Evolutionary conservation across 2,329 filamentous ascomycete species (phyloP), one percentile per base, ranked within the genome.

Genomic region (Lecanoromycetidae sp.): DNA sequence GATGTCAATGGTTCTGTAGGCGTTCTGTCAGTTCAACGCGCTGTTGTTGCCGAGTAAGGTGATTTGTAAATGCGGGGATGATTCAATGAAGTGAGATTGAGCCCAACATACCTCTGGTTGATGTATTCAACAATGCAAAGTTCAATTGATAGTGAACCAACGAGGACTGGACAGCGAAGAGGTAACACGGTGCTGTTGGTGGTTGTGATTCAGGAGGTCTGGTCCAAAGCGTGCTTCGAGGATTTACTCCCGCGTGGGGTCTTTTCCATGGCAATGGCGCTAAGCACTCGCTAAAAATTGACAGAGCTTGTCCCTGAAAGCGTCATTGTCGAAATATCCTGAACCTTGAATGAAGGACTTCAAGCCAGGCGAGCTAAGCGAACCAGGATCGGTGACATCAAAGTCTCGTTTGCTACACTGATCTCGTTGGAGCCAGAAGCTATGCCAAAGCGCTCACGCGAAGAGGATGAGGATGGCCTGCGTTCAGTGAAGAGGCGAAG

Each of bases 401-500:
- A n/a, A n/a, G n/a, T n/a, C n/a, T n/a, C n/a, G n/a, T n/a, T n/a
- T 12, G 12, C 17, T 41, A 13, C 15, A 5, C 25, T 5, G 6
- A 8, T 15, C 26, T 8, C 15, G 7, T n/a, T 12, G 33, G 19
- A 9, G n/a, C 15, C n/a, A n/a, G n/a, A n/a, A n/a, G 34, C 27
- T 25, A 46, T 46, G 44, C 17, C 27, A 32, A 47, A 47, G 37
- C 44, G 30, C 15, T 19, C 32, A 26, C 40, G 69, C 74, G 54
- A 76, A 76, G 56, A 76, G 72, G 47, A 47, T 19, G 2, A 25
- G 5, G 48, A 54, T 37, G 48, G 46, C 6, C 45, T 44, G 19
- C 61, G 56, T 19, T 54, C 62, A n/a, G 48, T 58, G 9, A 80
- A 80, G 60, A 65, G 71, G 49, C 56, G 57, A 44, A 62, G 67